These are phyloP conservation scores for Eimeria zaria DNA, from an alignment of 169 alveolate genomes.

Conservation along the genomic window DNA sequence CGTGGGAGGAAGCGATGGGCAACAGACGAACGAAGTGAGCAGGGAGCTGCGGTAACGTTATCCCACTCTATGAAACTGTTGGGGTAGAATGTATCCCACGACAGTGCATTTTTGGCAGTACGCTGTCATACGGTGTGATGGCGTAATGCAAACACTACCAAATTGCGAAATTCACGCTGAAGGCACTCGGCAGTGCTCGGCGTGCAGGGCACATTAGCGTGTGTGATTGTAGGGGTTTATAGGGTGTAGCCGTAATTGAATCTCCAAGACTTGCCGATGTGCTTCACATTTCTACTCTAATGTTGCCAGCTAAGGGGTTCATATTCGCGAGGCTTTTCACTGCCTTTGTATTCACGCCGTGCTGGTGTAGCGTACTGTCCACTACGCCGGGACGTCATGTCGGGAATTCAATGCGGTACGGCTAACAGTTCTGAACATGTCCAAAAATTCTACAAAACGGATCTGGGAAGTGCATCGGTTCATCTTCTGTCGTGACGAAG, in stretches of 20 bases:
- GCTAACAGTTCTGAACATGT: not conserved
- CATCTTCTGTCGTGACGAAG: not conserved
- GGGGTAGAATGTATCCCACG: not conserved
- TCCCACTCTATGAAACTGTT: not conserved
- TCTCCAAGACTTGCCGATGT: not conserved
- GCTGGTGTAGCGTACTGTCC: not conserved
- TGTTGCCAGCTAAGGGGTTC: not conserved
- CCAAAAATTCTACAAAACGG: not conserved
- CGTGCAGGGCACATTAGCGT: not conserved
- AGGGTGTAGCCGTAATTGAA: not conserved
- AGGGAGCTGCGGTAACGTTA: not conserved
- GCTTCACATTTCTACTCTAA: not conserved
- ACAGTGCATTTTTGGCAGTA: not conserved
- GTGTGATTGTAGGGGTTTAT: not conserved
- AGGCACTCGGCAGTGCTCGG: not conserved
- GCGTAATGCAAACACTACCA: not conserved
- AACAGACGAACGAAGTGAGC: not conserved
- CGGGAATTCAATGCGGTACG: not conserved
- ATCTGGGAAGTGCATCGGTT: not conserved
- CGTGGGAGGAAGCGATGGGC: not conserved
- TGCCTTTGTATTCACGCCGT: not conserved
- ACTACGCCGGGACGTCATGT: not conserved
- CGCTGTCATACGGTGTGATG: not conserved
- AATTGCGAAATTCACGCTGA: not conserved
- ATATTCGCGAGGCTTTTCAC: not conserved